These are phyloP conservation scores for Macrophomina pseudophaseolina DNA, from an alignment of 2,329 filamentous ascomycete species.

Conservation along the genomic window DNA sequence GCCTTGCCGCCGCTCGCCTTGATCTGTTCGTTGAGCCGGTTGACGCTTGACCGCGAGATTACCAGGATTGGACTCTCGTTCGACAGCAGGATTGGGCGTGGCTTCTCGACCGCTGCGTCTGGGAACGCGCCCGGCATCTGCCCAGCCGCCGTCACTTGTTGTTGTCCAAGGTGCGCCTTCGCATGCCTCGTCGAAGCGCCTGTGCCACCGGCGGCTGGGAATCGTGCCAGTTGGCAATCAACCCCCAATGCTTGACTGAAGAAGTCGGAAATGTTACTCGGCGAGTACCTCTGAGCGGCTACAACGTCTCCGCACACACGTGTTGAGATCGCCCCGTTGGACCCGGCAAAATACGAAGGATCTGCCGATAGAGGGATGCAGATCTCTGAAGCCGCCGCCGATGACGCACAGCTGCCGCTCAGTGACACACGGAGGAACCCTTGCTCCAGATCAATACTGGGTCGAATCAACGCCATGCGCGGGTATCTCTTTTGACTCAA, in stretches of 20 bases:
- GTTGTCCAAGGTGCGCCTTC: conserved; percentile 71
- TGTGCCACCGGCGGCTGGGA: conserved; percentile 66
- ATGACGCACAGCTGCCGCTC: conserved; percentile 42
- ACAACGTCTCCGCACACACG: conserved; percentile 85
- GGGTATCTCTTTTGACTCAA: conserved; percentile 89
- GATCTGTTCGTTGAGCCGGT: conserved; percentile 77
- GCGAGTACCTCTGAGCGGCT: conserved; percentile 71
- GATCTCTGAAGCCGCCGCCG: conserved; percentile 40
- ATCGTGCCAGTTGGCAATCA: conserved; percentile 82
- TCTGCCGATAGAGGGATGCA: conserved; percentile 69
- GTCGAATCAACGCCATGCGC: conserved; percentile 82
- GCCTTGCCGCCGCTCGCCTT: conserved; percentile 64
- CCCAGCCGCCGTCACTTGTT: conserved; percentile 34
- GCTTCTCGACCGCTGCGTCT: conserved; percentile 57
- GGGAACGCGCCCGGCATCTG: conserved; percentile 62
- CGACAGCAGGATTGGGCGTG: conserved; percentile 73
- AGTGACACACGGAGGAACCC: conserved; percentile 69
- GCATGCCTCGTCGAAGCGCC: conserved; percentile 67
- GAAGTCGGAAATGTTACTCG: conserved; percentile 70
- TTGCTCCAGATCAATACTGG: conserved; percentile 70
- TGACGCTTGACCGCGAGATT: conserved; percentile 79
- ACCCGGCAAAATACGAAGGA: conserved; percentile 59
- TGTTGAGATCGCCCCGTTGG: conserved; percentile 43
- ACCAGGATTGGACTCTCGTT: conserved; percentile 95
- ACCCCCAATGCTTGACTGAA: conserved; percentile 78